Base-by-base conservation (phyloP, 345 rosid genomes). In the Leavenworthia alabamica region DNA sequence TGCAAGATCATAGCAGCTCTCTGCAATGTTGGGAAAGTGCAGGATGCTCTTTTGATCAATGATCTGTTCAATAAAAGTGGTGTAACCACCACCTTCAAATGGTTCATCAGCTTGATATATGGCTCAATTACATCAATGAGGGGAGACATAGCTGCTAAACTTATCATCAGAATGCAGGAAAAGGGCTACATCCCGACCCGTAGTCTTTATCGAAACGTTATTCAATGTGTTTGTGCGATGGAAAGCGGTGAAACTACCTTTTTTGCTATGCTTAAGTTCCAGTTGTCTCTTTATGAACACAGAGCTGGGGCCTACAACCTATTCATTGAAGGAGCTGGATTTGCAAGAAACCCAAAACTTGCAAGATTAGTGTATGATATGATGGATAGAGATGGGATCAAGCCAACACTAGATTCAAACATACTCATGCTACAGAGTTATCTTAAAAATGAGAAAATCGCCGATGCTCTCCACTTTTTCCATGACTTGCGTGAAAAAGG, bases 291-390 rank as follows among this genome's bases (percentile, higher is more conserved):
- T 27, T 56, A 32, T 33, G 74, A 60, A 70, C 71, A 74, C 15
- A 62, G 53, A 27, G 6, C 20, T 64, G 26, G 49, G 15, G 64
- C 75, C 51, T 93, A 68, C 70, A 75, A 83, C 66, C 44, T 61
- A 56, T 86, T 85, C 79, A 82, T 89, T 6, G 73, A 76, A 70
- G 99, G 91, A 81, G 94, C 85, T 56, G 97, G 89, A 63, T 62
- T 63, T 70, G 85, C 89, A 42, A 72, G 62, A 53, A 81, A 64
- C 35, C 96, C 96, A 32, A 82, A 82, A 22, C 70, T 93, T 26
- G 96, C 94, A 32, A 83, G 84, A 74, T 41, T 72, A 58, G 82
- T 79, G 28, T 85, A 70, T 68, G 84, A 86, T 69, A 71, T 80
- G 77, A 89, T 93, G 85, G 73, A 12, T 42, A 63, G 68, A 64